Conservation (phyloP, 208 protist species). For the Zelonia costaricensis region DNA sequence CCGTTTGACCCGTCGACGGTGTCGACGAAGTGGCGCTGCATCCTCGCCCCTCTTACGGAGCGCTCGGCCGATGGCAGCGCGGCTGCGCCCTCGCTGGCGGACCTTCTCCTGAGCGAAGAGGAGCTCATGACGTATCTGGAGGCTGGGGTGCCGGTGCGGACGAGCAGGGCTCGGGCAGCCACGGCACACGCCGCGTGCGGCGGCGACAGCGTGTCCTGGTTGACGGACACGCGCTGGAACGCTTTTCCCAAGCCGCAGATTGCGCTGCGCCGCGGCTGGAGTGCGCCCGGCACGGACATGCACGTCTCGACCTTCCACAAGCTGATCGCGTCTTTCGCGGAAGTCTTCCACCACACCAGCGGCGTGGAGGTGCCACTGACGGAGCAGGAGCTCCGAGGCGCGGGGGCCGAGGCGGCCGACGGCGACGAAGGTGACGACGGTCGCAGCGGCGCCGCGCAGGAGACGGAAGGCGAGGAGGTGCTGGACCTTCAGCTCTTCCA, state of each 20-base stretch:
- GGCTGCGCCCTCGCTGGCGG: conserved; percentile 2
- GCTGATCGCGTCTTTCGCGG: conserved; percentile 71
- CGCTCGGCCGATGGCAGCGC: background rate
- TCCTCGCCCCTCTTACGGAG: conserved; percentile 54
- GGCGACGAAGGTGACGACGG: too few species aligned
- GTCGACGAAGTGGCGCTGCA: conserved; percentile 84
- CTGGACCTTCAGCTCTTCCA: conserved; percentile 92
- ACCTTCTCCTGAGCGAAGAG: conserved; percentile 37
- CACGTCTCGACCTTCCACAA: conserved; percentile 70
- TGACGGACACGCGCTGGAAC: conserved; percentile 57
- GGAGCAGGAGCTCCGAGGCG: conserved; percentile 14
- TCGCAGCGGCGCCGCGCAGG: background rate
- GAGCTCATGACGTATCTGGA: conserved; percentile 55
- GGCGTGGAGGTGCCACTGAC: conserved; percentile 32
- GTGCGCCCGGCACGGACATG: conserved; percentile 69
- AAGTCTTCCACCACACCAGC: conserved; percentile 66
- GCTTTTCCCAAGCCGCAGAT: conserved; percentile 80
- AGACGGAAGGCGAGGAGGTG: conserved; percentile 30
- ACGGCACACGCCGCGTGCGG: conserved; percentile 39
- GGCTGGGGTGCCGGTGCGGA: conserved; percentile 53
- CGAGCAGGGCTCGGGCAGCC: conserved; percentile 26
- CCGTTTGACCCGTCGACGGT: conserved; percentile 35
- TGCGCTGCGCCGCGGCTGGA: conserved; percentile 80
- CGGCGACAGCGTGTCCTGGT: conserved; percentile 49
- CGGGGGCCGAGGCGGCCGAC: background rate